phyloP scores from a whole-genome alignment of 306 rosid species.

The Vigna trinervia region DNA sequence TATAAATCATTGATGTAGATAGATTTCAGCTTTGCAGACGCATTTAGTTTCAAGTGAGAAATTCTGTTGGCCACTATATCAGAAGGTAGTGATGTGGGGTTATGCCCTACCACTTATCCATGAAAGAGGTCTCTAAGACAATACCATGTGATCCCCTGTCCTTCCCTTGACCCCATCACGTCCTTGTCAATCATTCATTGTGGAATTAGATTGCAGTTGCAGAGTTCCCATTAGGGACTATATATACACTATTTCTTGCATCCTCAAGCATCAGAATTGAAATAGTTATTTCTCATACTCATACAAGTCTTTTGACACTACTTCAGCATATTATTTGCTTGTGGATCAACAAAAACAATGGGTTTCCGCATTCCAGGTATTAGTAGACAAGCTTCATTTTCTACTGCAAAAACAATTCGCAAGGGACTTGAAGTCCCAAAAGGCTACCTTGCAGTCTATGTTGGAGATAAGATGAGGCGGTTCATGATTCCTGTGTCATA shows the following conservation, averaged over 20 bases:
- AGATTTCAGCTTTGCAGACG: background rate
- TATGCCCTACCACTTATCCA: background rate
- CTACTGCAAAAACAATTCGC: slow-evolving; percentile 3
- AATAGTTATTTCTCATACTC: slow-evolving; percentile 16
- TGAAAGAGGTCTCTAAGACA: slow-evolving; percentile 39
- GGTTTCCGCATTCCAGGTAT: slow-evolving; percentile 38
- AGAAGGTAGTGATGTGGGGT: background rate
- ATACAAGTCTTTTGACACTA: slow-evolving; percentile 19
- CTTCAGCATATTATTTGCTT: background rate
- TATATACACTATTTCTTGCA: slow-evolving; percentile 24
- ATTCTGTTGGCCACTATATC: slow-evolving; percentile 20
- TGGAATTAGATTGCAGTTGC: background rate
- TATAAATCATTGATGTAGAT: background rate
- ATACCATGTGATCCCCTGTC: slow-evolving; percentile 38
- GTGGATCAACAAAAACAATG: slow-evolving; percentile 36
- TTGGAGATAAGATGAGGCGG: slow-evolving; percentile 50
- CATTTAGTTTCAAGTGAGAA: slow-evolving; percentile 13
- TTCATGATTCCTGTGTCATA: slow-evolving; percentile 45
- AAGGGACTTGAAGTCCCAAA: slow-evolving; percentile 27
- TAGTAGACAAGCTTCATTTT: slow-evolving; percentile 18
- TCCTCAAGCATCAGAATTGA: slow-evolving; percentile 18
- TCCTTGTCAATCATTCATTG: background rate
- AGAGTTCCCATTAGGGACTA: background rate
- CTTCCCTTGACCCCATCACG: background rate
- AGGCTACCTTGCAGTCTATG: slow-evolving; percentile 5